Conservation (phyloP, 2,329 filamentous ascomycete species). For the Penicillium sp. region DNA sequence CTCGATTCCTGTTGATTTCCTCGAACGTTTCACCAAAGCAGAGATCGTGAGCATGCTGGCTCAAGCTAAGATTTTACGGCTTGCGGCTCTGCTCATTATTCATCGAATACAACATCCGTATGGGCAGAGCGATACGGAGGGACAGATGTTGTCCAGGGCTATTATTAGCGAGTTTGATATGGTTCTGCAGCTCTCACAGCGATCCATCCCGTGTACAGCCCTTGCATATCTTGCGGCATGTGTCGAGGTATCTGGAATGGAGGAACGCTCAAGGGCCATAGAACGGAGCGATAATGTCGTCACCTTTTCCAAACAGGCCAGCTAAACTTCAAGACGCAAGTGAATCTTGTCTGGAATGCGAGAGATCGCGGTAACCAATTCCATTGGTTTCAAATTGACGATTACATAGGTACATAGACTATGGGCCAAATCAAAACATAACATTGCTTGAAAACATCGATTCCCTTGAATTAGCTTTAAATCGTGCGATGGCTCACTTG, state of each 20-base stretch:
- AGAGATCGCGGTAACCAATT: conserved; percentile 3
- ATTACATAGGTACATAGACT: neutral
- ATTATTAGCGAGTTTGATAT: conserved; percentile 13
- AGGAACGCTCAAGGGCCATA: neutral
- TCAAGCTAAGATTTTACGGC: conserved; percentile 10
- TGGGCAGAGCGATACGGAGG: conserved; percentile 3
- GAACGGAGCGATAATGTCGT: neutral
- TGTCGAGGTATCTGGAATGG: conserved; percentile 3
- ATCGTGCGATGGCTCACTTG: conserved; percentile 17
- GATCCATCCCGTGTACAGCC: conserved; percentile 12
- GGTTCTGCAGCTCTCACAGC: neutral
- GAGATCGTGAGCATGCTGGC: conserved; percentile 10
- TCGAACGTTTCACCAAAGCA: conserved; percentile 4
- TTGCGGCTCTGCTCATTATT: conserved; percentile 10
- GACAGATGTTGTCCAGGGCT: neutral
- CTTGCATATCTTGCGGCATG: conserved; percentile 12
- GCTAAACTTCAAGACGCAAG: neutral
- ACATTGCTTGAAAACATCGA: neutral
- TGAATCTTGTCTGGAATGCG: conserved; percentile 7
- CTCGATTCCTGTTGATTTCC: conserved; percentile 1
- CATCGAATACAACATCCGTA: conserved; percentile 11
- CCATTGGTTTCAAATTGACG: conserved; percentile 9
- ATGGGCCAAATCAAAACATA: neutral
- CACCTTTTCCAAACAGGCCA: conserved; percentile 13
- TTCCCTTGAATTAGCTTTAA: neutral